Base-by-base conservation (phyloP, 805 yeast species). In the Starmerella sirachaensis region DNA sequence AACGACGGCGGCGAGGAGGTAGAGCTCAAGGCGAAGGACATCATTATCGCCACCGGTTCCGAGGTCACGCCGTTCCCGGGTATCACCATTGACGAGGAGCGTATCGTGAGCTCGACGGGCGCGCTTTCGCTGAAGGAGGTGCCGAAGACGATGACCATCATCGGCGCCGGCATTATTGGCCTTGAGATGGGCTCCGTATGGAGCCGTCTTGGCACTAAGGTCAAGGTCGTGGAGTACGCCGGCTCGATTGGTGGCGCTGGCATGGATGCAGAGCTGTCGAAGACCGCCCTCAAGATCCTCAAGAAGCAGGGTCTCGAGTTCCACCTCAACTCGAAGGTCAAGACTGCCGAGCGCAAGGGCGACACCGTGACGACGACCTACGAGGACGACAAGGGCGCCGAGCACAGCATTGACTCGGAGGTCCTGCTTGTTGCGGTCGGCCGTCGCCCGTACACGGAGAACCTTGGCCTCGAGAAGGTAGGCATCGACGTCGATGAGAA, bases 101-200 rank as follows among this genome's bases (percentile, higher is more conserved):
- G 93, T 68, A 91, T 91, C 51, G 96, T 91, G 38, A 71, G 94
- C 25, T 85, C 96, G 22, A 91, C 99, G 32, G 99, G 99, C 54
- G 81, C 83, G 42, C 66, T 91, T 41, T 62, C 79, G 18, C 70
- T 91, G 54, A 72, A 74, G 61, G 94, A 86, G 68, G 70, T 91
- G 42, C 99, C 99, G 58, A 85, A 91, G 71, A 76, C 70, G 60
- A 56, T 91, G 58, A 79, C 88, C 51, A 76, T 91, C 64, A 88
- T 91, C 55, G 99, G 99, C 61, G 99, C 95, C 66, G 98, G 99
- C 71, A 88, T 91, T 67, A 91, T 91, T 60, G 99, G 99, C 58
- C 74, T 91, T 52, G 99, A 91, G 69, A 91, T 91, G 95, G 98
- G 94, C 47, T 86, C 97, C 18, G 99, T 91, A 33, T 91, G 93